These are phyloP conservation scores for Lotus japonicus DNA, from an alignment of 306 rosid species.

Conservation along the genomic window DNA sequence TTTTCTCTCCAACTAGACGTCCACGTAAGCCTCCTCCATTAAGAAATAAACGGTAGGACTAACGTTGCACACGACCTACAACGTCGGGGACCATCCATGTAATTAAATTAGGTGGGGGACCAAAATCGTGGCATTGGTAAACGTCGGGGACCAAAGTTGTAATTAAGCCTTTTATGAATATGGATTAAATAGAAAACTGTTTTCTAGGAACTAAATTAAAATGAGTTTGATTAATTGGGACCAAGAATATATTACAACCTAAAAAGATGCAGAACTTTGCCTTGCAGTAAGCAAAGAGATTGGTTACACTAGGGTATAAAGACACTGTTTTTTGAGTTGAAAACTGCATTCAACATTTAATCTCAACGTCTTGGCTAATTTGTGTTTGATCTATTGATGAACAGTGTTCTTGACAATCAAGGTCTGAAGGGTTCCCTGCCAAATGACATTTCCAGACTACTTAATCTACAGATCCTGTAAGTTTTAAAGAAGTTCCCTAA, in stretches of 20 bases:
- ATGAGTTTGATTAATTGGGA: neutral
- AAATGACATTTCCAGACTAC: slow-evolving; percentile 63
- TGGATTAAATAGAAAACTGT: too few relatives aligned
- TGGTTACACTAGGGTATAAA: slow-evolving; percentile 4
- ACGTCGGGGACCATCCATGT: too few relatives aligned
- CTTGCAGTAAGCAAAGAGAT: neutral
- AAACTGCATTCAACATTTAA: slow-evolving; percentile 16
- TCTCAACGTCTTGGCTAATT: slow-evolving; percentile 21
- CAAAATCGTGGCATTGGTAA: too few relatives aligned
- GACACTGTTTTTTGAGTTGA: neutral
- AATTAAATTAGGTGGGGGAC: too few relatives aligned
- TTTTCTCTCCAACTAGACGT: too few relatives aligned
- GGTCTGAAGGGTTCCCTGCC: slow-evolving; percentile 84
- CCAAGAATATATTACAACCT: neutral
- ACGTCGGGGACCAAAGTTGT: too few relatives aligned
- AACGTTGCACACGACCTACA: too few relatives aligned
- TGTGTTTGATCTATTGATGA: slow-evolving; percentile 31
- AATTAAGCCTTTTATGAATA: too few relatives aligned
- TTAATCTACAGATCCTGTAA: slow-evolving; percentile 72
- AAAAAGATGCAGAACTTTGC: neutral
- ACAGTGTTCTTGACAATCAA: slow-evolving; percentile 90
- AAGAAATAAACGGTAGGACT: too few relatives aligned
- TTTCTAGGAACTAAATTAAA: too few relatives aligned
- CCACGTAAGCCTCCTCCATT: too few relatives aligned
- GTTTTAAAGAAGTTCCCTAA: slow-evolving; percentile 23